Percentiles rank a stretch among this genome's conserved stretches.
Conservation (phyloP, 2,329 filamentous ascomycete genomes). For the Thielaviopsis euricoi region DNA sequence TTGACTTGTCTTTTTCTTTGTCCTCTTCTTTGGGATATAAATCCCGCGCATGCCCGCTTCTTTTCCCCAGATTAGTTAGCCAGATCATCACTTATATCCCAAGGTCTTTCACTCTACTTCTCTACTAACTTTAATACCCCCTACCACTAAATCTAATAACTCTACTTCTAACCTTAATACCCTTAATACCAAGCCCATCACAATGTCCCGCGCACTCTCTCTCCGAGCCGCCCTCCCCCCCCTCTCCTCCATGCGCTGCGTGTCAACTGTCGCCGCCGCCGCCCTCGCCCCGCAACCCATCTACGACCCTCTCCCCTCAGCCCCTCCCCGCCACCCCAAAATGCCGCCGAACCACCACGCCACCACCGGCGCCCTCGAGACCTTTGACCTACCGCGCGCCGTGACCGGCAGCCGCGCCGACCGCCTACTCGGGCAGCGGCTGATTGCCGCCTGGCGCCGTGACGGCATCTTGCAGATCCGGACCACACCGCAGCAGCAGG, state of each 20-base stretch:
- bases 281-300: not conserved
- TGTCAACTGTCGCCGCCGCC: not conserved
- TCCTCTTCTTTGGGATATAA: not conserved
- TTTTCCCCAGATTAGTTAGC: not conserved
- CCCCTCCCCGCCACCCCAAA: conserved; percentile 1
- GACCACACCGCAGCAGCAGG: conserved; percentile 21
- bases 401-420: conserved; percentile 21
- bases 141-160: not conserved
- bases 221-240: not conserved
- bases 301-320: conserved; percentile 12
- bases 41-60: not conserved
- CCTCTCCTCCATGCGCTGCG: not conserved
- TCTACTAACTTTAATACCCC: not conserved
- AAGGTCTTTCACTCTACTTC: not conserved
- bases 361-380: conserved; percentile 19
- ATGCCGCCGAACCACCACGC: conserved; percentile 6
- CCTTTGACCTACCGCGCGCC: conserved; percentile 24
- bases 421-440: conserved; percentile 21
- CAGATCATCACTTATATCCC: not conserved
- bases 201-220: not conserved
- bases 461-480: conserved; percentile 31
- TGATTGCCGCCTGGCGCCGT: conserved; percentile 26
- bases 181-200: too few relatives aligned
- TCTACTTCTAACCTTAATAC: not conserved
- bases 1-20: not conserved